Percentiles rank a stretch among this genome's conserved stretches.
phyloP scores from a whole-genome alignment of 768 basidiomycete species.

The Exidia glandulosa region DNA sequence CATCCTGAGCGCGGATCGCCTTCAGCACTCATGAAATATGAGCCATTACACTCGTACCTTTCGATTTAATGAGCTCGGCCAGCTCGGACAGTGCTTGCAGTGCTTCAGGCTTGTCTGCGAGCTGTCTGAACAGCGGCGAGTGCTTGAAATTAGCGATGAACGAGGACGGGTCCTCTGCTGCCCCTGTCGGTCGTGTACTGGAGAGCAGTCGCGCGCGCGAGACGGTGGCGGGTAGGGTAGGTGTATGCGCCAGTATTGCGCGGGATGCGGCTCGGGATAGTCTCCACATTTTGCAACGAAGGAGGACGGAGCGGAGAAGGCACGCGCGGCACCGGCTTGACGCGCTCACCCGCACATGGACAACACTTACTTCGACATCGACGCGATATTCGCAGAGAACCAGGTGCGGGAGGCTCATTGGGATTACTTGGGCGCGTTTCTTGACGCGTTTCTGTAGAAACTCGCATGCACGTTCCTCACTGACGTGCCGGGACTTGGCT shows the following conservation, averaged over 20 bases:
- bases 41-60: conserved; percentile 24
- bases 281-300: background rate
- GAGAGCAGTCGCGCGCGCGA: background rate
- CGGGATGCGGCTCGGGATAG: background rate
- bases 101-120: conserved; percentile 39
- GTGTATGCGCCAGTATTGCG: no score
- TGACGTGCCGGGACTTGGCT: conserved; percentile 76
- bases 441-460: conserved; percentile 50
- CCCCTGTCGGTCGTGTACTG: conserved; percentile 7
- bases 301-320: background rate
- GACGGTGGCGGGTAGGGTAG: background rate
- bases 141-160: conserved; percentile 33
- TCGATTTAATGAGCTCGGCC: conserved; percentile 32
- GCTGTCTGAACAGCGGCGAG: conserved; percentile 35
- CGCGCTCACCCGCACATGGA: conserved; percentile 68
- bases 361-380: conserved; percentile 84
- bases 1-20: conserved; percentile 27
- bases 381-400: conserved; percentile 85
- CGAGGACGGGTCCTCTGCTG: conserved; percentile 21
- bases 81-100: conserved; percentile 37
- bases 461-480: conserved; percentile 88
- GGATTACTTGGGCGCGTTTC: background rate
- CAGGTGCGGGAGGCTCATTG: conserved; percentile 38
- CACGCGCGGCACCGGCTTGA: background rate
- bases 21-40: background rate